Base-by-base conservation (phyloP, 441 rosid genomes). In the Eruca vesicaria region DNA sequence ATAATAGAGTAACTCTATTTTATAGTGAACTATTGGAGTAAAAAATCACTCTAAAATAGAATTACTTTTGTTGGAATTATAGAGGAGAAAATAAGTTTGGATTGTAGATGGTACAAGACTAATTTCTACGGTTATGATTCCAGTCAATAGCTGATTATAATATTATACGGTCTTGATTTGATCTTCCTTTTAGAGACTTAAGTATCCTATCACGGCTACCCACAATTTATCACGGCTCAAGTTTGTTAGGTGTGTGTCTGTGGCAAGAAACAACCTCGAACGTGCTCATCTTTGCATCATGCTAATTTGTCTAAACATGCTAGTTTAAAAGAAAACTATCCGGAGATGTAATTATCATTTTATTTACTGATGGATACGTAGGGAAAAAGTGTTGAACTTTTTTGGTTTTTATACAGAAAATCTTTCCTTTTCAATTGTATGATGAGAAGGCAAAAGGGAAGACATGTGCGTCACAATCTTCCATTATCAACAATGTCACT, bases 401-500 rank as follows among this genome's bases (percentile, higher is more conserved):
- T 71, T 70, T 29, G 15, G 67, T 31, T 61, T 59, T 45, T 29
- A 31, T 6, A 31, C 12, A 71, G 15, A 41, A 19, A 5, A 7
- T 2, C 15, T 19, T 32, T 61, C 50, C 52, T 4, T 48, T 58
- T n/a, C n/a, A 21, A 33, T 6, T 61, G 50, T 61, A 20, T 6
- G 36, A 61, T 48, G 28, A n/a, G 58, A 61, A 32, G 61, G 50
- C 16, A 31, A 29, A 71, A 31, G 23, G 20, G 23, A 18, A 71
- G 61, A 61, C 68, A 71, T 62, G 61, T 71, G 68, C 36, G 12
- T 29, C 12, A 21, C 28, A 20, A 32, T 71, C 18, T 21, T 26
- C 68, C 61, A 61, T 11, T 48, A 61, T 63, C 75, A 71, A 71
- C 61, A 32, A 31, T 71, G 35, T 32, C 68, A n/a, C 35, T 61